Evolutionary conservation across 192 early-diverging fungal genomes (phyloP).

Genomic region (Jimgerdemannia flammicorona): DNA sequence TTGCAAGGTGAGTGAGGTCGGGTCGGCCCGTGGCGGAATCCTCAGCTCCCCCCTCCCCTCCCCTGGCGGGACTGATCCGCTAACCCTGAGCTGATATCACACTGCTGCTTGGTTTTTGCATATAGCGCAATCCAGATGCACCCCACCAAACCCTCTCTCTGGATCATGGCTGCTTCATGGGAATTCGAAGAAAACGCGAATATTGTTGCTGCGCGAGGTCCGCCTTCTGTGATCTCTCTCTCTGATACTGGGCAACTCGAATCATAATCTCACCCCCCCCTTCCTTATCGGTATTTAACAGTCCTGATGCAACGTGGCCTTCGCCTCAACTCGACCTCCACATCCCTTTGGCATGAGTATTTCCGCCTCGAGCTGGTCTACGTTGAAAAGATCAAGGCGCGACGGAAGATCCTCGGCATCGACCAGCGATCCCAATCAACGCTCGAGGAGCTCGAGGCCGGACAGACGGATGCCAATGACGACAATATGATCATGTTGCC

Average conservation of each 20-base stretch:
- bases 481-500: conserved; percentile 53
- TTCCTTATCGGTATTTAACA: conserved; percentile 4
- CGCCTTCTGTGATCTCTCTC: background rate
- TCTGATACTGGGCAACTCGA: background rate
- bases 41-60: background rate
- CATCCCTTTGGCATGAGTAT: conserved; percentile 88
- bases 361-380: conserved; percentile 90
- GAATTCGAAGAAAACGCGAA: conserved; percentile 86
- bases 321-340: conserved; percentile 69
- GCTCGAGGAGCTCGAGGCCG: conserved; percentile 29
- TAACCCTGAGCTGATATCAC: conserved; percentile 5
- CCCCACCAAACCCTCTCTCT: conserved; percentile 76
- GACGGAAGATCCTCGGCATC: conserved; percentile 77
- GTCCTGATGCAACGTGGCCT: conserved; percentile 83
- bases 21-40: background rate
- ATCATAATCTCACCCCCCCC: background rate
- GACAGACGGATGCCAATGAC: conserved; percentile 33
- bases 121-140: conserved; percentile 79
- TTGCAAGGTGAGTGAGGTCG: conserved; percentile 54
- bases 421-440: conserved; percentile 31
- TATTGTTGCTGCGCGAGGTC: conserved; percentile 70
- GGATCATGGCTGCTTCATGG: conserved; percentile 89
- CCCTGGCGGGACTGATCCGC: background rate
- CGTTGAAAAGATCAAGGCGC: conserved; percentile 78
- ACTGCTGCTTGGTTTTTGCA: background rate